Evolutionary conservation across 768 basidiomycete species (phyloP).

Genomic region (Amanita molliuscula): DNA sequence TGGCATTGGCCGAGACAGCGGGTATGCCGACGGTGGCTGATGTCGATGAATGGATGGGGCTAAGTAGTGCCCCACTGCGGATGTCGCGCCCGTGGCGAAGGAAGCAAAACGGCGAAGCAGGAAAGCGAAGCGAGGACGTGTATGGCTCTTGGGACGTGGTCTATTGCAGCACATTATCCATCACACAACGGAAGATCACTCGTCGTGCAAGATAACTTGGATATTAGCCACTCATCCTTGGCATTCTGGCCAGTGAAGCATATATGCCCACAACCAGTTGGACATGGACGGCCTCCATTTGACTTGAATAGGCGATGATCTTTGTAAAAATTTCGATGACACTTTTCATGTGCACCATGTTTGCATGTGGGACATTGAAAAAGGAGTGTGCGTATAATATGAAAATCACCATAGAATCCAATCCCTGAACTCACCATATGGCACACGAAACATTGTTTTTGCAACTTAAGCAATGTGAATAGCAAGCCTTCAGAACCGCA

Average conservation of each 20-base stretch:
- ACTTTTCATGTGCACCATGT: conserved; percentile 76
- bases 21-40: no score
- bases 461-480: conserved; percentile 52
- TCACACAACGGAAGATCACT: background rate
- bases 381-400: conserved; percentile 34
- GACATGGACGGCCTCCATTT: conserved; percentile 49
- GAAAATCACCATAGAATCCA: background rate
- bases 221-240: background rate
- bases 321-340: conserved; percentile 62
- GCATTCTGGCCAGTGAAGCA: conserved; percentile 28
- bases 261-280: conserved; percentile 74
- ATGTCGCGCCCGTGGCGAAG: no score
- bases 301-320: conserved; percentile 36
- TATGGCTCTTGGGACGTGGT: no score
- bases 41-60: no score
- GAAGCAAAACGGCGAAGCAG: no score
- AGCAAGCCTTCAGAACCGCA: conserved; percentile 26
- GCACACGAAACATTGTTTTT: conserved; percentile 41
- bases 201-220: background rate
- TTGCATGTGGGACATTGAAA: conserved; percentile 70
- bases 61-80: no score
- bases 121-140: no score
- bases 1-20: no score
- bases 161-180: no score
- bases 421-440: conserved; percentile 50